Base-by-base conservation (phyloP, 129 eudicot genomes). In the Calendula officinalis region DNA sequence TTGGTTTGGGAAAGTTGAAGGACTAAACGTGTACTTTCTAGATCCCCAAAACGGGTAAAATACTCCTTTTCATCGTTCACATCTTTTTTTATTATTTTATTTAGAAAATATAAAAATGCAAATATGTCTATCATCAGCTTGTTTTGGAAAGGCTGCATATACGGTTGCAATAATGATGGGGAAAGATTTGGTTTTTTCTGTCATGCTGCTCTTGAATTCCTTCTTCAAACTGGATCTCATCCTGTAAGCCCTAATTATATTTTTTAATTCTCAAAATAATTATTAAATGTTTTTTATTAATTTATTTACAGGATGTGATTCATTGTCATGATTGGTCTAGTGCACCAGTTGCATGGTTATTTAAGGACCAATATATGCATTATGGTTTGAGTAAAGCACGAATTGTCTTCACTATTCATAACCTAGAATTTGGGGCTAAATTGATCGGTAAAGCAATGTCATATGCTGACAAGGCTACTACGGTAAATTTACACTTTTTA, bases 301-400 rank as follows among this genome's bases (percentile, higher is more conserved):
- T 46, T 68, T 67, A 5, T 53, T 64, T 16, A 62, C 95, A 94
- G 99, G 99, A 89, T 76, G 79, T 94, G 13, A 89, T 88, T 56
- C 97, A 88, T 77, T 94, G 99, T 72, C 99, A 94, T 80, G 99
- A 94, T 58, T 94, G 99, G 99, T 86, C 99, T 16, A 94, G 95
- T 86, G 99, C 99, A 77, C 99, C 99, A 3, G 99, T 94, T 75
- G 78, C 99, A 5, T 94, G 99, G 99, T 62, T 94, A 70, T 89
- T 86, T 66, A 94, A 89, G 77, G 97, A 94, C 53, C 81, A 86
- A 8, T 94, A 94, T 48, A 68, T 67, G 82, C 87, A 94, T 65
- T 88, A 88, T 72, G 95, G 99, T 56, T 81, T 94, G 35, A 94
- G 79, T 56, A 94, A 94, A 78, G 81, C 97, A 53, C 85, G 90